Evolutionary conservation across 805 yeast genomes (phyloP).

Genomic region (Candida multigemmis): DNA sequence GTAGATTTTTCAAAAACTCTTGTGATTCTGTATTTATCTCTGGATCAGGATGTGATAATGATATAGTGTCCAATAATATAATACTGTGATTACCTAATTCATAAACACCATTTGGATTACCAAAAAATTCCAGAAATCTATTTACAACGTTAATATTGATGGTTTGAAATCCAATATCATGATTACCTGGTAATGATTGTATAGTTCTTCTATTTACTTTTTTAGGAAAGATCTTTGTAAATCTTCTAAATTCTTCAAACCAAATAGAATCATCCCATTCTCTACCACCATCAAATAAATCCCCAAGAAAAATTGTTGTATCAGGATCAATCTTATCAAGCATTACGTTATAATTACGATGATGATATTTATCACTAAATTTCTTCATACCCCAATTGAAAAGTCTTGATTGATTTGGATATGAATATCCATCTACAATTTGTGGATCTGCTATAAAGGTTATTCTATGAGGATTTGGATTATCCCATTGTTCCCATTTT

Average conservation of each 20-base stretch:
- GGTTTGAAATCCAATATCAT: slow-evolving; percentile 90
- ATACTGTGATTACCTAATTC: slow-evolving; percentile 63
- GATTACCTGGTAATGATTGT: slow-evolving; percentile 73
- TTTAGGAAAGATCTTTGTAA: slow-evolving; percentile 55
- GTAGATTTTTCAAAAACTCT: slow-evolving; percentile 37
- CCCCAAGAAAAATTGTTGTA: slow-evolving; percentile 75
- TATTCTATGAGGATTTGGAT: slow-evolving; percentile 37
- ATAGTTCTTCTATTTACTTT: slow-evolving; percentile 32
- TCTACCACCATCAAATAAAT: slow-evolving; percentile 91
- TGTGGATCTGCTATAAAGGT: slow-evolving; percentile 87
- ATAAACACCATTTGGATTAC: slow-evolving; percentile 49
- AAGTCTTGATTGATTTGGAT: slow-evolving; percentile 55
- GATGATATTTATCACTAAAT: slow-evolving; percentile 71
- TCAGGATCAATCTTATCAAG: slow-evolving; percentile 62
- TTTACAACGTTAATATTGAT: slow-evolving; percentile 46
- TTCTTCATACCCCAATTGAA: slow-evolving; percentile 47
- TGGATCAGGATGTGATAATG: slow-evolving; percentile 52
- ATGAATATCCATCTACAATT: slow-evolving; percentile 79
- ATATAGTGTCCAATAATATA: slow-evolving; percentile 74
- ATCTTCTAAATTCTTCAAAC: slow-evolving; percentile 64
- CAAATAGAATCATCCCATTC: slow-evolving; percentile 64
- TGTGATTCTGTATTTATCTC: slow-evolving; percentile 41
- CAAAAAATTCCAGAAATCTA: slow-evolving; percentile 67
- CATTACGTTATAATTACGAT: slow-evolving; percentile 58
- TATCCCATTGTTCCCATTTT: slow-evolving; percentile 61